Conservation (phyloP, 2,329 filamentous ascomycete species). For the Pezicula neosporulosa region DNA sequence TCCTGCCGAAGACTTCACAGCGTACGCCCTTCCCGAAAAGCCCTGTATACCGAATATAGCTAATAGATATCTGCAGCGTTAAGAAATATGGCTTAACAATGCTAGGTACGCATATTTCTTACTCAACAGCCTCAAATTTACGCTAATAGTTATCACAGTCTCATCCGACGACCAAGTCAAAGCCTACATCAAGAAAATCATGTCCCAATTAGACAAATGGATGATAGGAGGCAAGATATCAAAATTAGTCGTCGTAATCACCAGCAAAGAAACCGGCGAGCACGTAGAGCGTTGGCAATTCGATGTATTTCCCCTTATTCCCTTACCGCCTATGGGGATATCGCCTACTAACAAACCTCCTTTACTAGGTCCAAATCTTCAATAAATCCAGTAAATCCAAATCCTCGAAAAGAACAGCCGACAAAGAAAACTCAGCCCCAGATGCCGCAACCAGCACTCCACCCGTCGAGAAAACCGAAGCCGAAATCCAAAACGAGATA, state of each 20-base stretch:
- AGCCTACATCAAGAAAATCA: conserved; percentile 99
- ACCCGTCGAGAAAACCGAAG: conserved; percentile 74
- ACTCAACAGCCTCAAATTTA: conserved; percentile 1
- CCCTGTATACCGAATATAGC: neutral
- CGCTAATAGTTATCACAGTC: conserved; percentile 45
- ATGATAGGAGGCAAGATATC: conserved; percentile 97
- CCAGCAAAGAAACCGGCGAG: conserved; percentile 93
- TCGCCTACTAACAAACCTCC: conserved; percentile 1
- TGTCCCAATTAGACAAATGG: conserved; percentile 96
- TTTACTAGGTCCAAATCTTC: conserved; percentile 50
- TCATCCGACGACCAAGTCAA: conserved; percentile 97
- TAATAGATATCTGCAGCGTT: conserved; percentile 47
- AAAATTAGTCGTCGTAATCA: conserved; percentile 94
- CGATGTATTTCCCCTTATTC: conserved; percentile 54
- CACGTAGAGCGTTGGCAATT: conserved; percentile 98
- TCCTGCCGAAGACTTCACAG: conserved; percentile 93
- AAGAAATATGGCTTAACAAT: conserved; percentile 97
- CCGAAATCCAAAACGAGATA: conserved; percentile 93
- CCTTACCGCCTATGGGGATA: neutral
- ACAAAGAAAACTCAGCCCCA: conserved; percentile 68
- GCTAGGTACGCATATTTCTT: conserved; percentile 45
- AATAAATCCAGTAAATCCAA: conserved; percentile 41
- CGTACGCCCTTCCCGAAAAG: conserved; percentile 49
- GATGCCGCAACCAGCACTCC: conserved; percentile 38
- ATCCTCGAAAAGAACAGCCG: conserved; percentile 45